Percentiles rank a stretch among this genome's conserved stretches.
phyloP scores from a whole-genome alignment of 306 rosid species.

The Vigna hirtella region DNA sequence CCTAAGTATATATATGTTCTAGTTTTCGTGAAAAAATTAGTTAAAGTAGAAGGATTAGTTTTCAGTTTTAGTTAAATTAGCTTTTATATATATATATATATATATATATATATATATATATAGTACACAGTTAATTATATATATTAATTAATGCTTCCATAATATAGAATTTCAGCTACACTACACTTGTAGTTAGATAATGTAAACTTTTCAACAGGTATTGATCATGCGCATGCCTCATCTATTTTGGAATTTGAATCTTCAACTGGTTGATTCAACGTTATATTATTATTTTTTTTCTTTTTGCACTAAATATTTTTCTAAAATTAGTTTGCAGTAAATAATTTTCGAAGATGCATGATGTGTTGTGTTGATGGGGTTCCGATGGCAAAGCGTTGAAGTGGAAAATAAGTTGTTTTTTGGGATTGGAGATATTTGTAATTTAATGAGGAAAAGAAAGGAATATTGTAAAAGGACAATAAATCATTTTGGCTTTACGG shows the following conservation, averaged over 20 bases:
- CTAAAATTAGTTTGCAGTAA: neutral
- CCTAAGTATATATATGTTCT: no score
- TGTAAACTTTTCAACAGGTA: slow-evolving; percentile 19
- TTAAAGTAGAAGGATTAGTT: slow-evolving; percentile 22
- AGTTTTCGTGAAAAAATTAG: neutral
- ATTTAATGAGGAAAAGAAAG: slow-evolving; percentile 5
- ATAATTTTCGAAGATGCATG: no score
- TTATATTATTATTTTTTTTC: neutral
- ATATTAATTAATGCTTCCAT: slow-evolving; percentile 40
- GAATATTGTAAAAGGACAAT: slow-evolving; percentile 44
- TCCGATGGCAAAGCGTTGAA: neutral
- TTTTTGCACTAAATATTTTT: neutral
- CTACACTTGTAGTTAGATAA: slow-evolving; percentile 41
- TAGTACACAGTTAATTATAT: slow-evolving; percentile 18
- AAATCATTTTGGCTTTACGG: slow-evolving; percentile 44
- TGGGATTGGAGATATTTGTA: slow-evolving; percentile 28
- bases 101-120: neutral
- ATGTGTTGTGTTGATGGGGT: slow-evolving; percentile 7
- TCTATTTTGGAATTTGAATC: slow-evolving; percentile 45
- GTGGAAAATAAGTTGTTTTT: slow-evolving; percentile 36
- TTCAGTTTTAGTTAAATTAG: slow-evolving; percentile 18
- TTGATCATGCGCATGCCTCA: slow-evolving; percentile 22
- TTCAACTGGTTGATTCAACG: neutral
- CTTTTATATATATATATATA: slow-evolving; percentile 2
- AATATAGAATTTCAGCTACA: slow-evolving; percentile 42